phyloP scores from a whole-genome alignment of 1,284 basidiomycete species.

The Microbotryum saponariae region DNA sequence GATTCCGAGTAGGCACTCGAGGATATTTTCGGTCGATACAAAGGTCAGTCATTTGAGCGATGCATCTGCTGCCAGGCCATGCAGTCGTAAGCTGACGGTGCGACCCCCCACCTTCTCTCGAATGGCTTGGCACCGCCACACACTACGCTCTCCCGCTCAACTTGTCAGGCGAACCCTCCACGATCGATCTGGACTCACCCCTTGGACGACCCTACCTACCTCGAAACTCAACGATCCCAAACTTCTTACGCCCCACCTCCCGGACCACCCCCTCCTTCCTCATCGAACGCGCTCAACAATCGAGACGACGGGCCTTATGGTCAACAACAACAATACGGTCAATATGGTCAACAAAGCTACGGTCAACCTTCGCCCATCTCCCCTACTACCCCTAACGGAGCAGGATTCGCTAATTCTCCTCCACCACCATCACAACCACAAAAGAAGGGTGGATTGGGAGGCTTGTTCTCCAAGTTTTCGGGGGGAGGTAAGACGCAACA shows the following conservation, averaged over 20 bases:
- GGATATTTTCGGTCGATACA: slow-evolving; percentile 20
- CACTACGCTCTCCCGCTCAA: too few species aligned
- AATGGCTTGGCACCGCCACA: too few species aligned
- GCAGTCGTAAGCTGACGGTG: too few species aligned
- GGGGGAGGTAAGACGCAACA: background rate
- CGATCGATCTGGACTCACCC: slow-evolving; percentile 41
- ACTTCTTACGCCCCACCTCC: slow-evolving; percentile 15
- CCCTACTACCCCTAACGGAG: too few species aligned
- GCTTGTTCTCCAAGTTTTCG: background rate
- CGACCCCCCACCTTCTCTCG: too few species aligned
- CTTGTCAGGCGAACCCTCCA: slow-evolving; percentile 34
- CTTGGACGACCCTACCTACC: slow-evolving; percentile 28
- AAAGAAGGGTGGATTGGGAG: background rate
- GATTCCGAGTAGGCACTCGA: slow-evolving; percentile 1
- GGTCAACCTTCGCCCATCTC: too few species aligned
- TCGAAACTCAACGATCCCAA: slow-evolving; percentile 7
- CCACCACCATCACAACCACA: background rate
- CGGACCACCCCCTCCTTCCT: slow-evolving; percentile 21
- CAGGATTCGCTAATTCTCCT: background rate
- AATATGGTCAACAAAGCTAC: too few species aligned
- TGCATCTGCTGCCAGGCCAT: too few species aligned
- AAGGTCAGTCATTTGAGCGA: background rate
- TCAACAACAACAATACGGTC: background rate
- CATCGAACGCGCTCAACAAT: background rate
- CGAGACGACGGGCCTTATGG: slow-evolving; percentile 11